These are phyloP conservation scores for Umbelopsis sp. DNA, from an alignment of 371 early-diverging fungal species.

Conservation along the genomic window DNA sequence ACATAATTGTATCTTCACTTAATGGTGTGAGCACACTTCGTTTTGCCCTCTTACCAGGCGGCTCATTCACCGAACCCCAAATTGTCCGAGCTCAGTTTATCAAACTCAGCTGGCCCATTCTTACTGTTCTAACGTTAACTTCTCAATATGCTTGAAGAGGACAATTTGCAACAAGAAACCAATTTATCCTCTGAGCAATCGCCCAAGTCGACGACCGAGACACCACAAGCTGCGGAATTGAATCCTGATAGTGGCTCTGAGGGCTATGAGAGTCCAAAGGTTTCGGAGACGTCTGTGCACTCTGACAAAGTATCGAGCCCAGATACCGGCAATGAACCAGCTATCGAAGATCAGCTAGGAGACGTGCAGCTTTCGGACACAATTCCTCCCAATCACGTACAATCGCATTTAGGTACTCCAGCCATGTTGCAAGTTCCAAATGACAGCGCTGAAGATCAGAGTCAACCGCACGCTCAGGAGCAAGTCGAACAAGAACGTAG, in stretches of 20 bases:
- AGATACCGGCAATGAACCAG: no score
- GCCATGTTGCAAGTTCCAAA: slow-evolving; percentile 4
- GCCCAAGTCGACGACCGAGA: not conserved
- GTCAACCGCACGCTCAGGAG: not conserved
- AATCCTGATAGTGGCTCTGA: not conserved
- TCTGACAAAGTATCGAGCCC: not conserved
- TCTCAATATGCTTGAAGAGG: slow-evolving; percentile 15
- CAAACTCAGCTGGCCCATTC: not conserved
- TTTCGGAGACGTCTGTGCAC: not conserved
- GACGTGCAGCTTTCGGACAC: no score
- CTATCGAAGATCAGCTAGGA: not conserved
- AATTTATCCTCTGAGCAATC: not conserved
- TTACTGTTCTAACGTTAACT: not conserved
- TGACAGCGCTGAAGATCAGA: slow-evolving; percentile 6
- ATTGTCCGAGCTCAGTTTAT: slow-evolving; percentile 13
- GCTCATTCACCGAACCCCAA: not conserved
- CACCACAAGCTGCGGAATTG: not conserved
- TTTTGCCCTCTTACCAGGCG: no score
- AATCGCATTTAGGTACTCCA: not conserved
- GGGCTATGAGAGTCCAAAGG: not conserved
- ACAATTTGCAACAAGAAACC: not conserved
- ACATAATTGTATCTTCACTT: no score
- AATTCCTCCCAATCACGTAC: not conserved
- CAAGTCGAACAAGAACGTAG: not conserved
- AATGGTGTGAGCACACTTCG: no score